A percentile compares a stretch with the other conserved stretches of the same genome.
Conservation (phyloP, 805 yeast species). For the Schizosaccharomyces lindneri region DNA sequence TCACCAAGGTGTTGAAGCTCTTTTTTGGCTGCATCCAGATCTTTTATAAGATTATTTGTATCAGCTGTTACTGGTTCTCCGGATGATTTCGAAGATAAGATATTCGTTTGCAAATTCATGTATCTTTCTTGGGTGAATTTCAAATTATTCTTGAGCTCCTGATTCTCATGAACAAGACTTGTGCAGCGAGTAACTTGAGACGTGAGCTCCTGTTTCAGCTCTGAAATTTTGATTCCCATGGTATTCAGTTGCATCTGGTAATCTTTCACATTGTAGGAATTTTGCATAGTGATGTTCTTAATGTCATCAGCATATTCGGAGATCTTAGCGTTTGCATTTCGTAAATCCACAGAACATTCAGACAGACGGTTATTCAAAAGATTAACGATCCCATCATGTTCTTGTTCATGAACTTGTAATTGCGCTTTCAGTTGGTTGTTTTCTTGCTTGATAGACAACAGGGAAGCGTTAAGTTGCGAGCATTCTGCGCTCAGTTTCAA, state of each 20-base stretch:
- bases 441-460: neutral
- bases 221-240: neutral
- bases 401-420: neutral
- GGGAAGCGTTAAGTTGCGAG: neutral
- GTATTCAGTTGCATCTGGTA: neutral
- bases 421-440: neutral
- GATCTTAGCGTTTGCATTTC: neutral
- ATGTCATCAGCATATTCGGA: neutral
- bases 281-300: neutral
- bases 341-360: neutral
- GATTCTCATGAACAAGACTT: neutral
- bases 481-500: neutral
- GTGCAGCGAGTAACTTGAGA: neutral
- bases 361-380: neutral
- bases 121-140: constrained; percentile 14
- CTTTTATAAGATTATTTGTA: constrained; percentile 6
- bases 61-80: neutral
- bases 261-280: constrained; percentile 1
- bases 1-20: constrained; percentile 33
- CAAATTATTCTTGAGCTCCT: constrained; percentile 10
- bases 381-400: neutral
- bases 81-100: constrained; percentile 6
- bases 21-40: constrained; percentile 23
- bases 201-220: neutral
- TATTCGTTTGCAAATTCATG: neutral